Evolutionary conservation across 2,329 filamentous ascomycete genomes (phyloP), one percentile per base, ranked within the genome.

Genomic region (Ambrosiella cleistominuta): DNA sequence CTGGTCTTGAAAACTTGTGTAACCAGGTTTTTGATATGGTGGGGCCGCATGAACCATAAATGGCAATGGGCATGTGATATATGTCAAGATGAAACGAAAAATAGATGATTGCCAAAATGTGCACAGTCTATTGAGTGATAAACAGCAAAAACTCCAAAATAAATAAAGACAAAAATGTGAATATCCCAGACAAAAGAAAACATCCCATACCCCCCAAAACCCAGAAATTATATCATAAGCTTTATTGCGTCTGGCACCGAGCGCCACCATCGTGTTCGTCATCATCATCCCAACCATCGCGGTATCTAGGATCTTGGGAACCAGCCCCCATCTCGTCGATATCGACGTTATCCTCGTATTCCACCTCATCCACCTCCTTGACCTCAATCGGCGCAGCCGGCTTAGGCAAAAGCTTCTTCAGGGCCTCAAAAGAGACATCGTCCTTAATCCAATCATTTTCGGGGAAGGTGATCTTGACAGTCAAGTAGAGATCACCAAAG

Each of bases 401-500:
- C 8, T 79, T 73, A 0, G 93, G 93, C 11, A 98, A 75, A 36
- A 95, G 75, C 65, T 87, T 86, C 65, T 79, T 74, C 59, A 98
- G 74, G 51, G 80, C 78, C 58, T 84, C 79, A 60, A 91, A 79
- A 0, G 81, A 76, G 11, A 79, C 78, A n/a, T 88, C 80, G 59
- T 86, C 78, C 63, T 79, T 75, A 60, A 90, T 74, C 88, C 89
- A 97, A 35, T 82, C 86, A 65, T 91, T 82, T 64, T 90, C 82
- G 1, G 93, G 93, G 73, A 97, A 97, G 57, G 88, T 79, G 62
- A 98, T 79, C 65, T 93, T 83, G 63, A 96, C 83, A 42, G 86
- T 74, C 47, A 98, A 75, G 70, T 91, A 98, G 15, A 98, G 74
- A 66, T 97, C 89, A 49, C 93, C 93, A 67, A 82, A 88, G 3